phyloP scores from a whole-genome alignment of 179 eudicot genomes.

The Vitellaria paradoxa region DNA sequence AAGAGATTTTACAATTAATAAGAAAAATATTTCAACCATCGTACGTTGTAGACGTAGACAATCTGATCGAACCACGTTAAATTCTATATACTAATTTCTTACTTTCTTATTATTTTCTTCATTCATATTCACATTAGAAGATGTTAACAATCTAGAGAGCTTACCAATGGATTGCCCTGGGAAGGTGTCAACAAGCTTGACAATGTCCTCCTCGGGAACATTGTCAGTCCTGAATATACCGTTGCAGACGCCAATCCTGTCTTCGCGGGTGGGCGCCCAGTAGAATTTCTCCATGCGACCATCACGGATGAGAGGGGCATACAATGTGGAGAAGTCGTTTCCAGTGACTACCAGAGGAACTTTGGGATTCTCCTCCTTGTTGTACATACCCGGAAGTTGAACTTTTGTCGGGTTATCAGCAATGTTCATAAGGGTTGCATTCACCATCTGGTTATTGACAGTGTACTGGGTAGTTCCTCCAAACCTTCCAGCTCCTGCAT shows the following conservation, averaged over 20 bases:
- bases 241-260: conserved; percentile 63
- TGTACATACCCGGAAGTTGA: conserved; percentile 88
- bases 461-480: conserved; percentile 90
- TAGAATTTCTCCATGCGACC: conserved; percentile 94
- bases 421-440: conserved; percentile 89
- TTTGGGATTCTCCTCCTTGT: conserved; percentile 69
- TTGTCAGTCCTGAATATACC: conserved; percentile 65
- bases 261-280: conserved; percentile 86
- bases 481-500: conserved; percentile 77
- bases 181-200: conserved; percentile 67
- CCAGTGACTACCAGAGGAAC: conserved; percentile 83
- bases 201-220: conserved; percentile 40
- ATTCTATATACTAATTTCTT: too few species aligned
- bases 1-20: too few species aligned
- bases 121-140: too few species aligned
- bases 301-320: conserved; percentile 83
- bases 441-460: conserved; percentile 88
- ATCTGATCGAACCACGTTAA: too few species aligned
- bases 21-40: too few species aligned
- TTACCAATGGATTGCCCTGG: conserved; percentile 83
- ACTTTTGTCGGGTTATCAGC: conserved; percentile 82
- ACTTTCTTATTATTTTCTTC: too few species aligned
- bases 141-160: neutral
- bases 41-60: too few species aligned
- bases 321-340: conserved; percentile 81